A percentile compares a stretch with the other conserved stretches of the same genome.
phyloP scores from a whole-genome alignment of 164 flowering plant species.

The Aristolochia contorta region DNA sequence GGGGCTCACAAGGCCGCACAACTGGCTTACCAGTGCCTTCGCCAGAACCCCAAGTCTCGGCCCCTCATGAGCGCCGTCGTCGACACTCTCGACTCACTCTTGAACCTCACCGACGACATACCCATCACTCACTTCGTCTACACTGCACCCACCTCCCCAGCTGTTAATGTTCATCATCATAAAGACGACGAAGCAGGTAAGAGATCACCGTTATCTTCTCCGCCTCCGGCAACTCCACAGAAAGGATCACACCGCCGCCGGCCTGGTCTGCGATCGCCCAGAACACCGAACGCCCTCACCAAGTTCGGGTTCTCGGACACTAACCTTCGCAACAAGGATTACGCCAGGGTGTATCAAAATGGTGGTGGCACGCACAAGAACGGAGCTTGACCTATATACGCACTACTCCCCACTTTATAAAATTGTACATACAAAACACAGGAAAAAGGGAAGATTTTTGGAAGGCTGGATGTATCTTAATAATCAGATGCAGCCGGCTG shows the following conservation, averaged over 20 bases:
- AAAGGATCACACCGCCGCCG: neutral
- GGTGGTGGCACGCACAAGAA: neutral
- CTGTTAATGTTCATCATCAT: no score
- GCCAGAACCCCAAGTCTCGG: constrained; percentile 49
- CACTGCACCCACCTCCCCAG: constrained; percentile 21
- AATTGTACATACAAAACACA: no score
- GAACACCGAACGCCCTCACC: neutral
- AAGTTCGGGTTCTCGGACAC: neutral
- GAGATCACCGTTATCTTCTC: neutral
- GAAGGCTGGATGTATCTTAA: no score
- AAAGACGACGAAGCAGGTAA: neutral
- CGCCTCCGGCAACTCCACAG: neutral
- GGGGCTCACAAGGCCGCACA: constrained; percentile 60
- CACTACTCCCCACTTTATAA: no score
- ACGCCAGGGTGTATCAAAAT: neutral
- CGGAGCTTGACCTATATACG: constrained; percentile 1
- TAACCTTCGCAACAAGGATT: neutral
- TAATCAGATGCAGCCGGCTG: no score
- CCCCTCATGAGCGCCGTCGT: constrained; percentile 73
- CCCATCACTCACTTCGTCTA: constrained; percentile 54
- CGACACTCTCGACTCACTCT: constrained; percentile 43
- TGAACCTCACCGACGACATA: constrained; percentile 36
- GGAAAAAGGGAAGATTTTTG: no score
- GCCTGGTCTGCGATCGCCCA: neutral
- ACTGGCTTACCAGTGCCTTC: constrained; percentile 68